A percentile compares a stretch with the other conserved stretches of the same genome.
Conservation (phyloP, 495 filamentous ascomycete genomes). For the Durotheca rogersii region DNA sequence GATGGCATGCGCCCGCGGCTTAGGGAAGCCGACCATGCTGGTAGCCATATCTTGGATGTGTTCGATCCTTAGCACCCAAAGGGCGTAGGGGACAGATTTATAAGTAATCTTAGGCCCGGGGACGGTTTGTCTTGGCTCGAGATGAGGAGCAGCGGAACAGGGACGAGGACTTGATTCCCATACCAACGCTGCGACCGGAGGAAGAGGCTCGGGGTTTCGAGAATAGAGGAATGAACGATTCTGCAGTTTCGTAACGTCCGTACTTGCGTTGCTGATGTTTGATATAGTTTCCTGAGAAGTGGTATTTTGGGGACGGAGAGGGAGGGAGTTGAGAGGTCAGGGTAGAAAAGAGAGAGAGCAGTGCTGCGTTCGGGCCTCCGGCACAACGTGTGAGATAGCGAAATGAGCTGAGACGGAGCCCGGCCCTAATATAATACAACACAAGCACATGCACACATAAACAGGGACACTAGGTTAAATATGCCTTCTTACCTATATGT, state of each 20-base stretch:
- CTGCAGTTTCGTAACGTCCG: neutral
- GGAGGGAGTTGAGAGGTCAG: neutral
- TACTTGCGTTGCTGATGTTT: too few species aligned
- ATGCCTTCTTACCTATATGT: too few species aligned
- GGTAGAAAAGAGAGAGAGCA: too few species aligned
- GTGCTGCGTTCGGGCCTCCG: neutral
- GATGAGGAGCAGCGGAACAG: slow-evolving; percentile 2
- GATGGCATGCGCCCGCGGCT: slow-evolving; percentile 14
- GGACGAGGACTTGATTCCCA: slow-evolving; percentile 5
- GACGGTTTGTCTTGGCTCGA: slow-evolving; percentile 3
- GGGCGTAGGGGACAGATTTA: too few species aligned
- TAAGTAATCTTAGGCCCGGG: neutral
- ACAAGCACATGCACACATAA: neutral
- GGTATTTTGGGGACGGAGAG: neutral
- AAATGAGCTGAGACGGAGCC: neutral
- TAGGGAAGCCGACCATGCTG: slow-evolving; percentile 11
- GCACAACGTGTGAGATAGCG: neutral
- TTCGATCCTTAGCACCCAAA: slow-evolving; percentile 4
- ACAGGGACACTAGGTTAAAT: too few species aligned
- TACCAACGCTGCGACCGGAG: neutral
- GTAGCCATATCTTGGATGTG: slow-evolving; percentile 6
- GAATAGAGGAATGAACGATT: neutral
- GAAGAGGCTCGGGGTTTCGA: neutral
- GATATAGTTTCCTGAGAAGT: too few species aligned
- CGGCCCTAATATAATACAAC: neutral